Evolutionary conservation across 2,329 filamentous ascomycete genomes (phyloP).

Genomic region (Epichloe gansuensis): DNA sequence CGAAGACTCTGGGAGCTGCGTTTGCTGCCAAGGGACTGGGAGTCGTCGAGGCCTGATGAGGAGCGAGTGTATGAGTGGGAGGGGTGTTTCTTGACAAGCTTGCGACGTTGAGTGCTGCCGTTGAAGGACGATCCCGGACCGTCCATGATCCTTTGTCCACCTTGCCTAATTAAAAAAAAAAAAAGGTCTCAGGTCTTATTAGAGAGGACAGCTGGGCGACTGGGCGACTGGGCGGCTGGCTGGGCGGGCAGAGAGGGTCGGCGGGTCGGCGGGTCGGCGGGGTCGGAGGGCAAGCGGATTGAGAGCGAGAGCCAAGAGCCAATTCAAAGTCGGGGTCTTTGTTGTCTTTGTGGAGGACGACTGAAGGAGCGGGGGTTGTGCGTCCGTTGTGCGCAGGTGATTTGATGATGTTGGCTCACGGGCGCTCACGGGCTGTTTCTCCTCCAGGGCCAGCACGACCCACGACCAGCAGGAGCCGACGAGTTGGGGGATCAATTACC

Average conservation of each 20-base stretch:
- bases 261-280: neutral
- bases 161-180: conserved; percentile 10
- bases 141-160: conserved; percentile 31
- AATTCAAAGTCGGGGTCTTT: neutral
- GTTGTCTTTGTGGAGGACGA: neutral
- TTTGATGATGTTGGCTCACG: neutral
- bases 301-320: neutral
- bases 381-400: neutral
- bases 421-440: neutral
- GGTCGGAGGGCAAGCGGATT: conserved; percentile 4
- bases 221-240: neutral
- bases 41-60: conserved; percentile 42
- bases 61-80: conserved; percentile 29
- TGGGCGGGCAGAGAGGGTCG: neutral
- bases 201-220: conserved; percentile 4
- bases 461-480: neutral
- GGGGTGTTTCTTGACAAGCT: conserved; percentile 51
- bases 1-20: conserved; percentile 51
- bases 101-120: conserved; percentile 43
- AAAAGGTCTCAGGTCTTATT: conserved; percentile 10
- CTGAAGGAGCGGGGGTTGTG: neutral
- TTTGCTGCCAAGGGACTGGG: conserved; percentile 47
- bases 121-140: conserved; percentile 29
- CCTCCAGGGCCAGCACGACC: neutral
- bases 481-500: neutral